Base-by-base conservation (phyloP, 2,329 filamentous ascomycete species). In the Fusarium sp. region DNA sequence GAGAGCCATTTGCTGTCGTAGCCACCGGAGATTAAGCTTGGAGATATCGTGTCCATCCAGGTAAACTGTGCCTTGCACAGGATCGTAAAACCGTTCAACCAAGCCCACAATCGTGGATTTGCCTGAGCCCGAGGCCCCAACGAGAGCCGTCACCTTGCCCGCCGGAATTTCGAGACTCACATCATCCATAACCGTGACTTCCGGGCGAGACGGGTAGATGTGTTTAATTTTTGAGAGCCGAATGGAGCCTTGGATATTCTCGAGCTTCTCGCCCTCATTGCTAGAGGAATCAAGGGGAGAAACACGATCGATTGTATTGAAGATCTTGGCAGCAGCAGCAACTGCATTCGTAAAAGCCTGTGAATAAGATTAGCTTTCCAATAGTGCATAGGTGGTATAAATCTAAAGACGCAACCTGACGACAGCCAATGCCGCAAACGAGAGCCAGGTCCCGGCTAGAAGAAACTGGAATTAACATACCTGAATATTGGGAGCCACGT, bases 71-170 rank as follows among this genome's bases (percentile, higher is more conserved):
- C 96, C 96, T 36, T 89, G 89, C 39, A 98, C 93, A 1, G 96
- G 96, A 65, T 95, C 91, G 81, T 99, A 99, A 82, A 98, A 98
- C 24, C 96, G 90, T 83, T 98, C 96, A 3, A 98, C 91, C 26
- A 99, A 87, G 18, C 96, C 96, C 34, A 98, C 93, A 70, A 98
- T 95, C 0, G 96, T 98, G 78, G 93, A 96, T 84, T 98, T 99
- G 54, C 96, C 96, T 44, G 93, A 97, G 17, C 96, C 96, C 17
- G 96, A 98, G 1, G 96, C 94, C 66, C 96, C 96, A 11, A 99
- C 96, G 13, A 99, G 86, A 3, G 96, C 96, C 6, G 96, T 98
- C 24, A 93, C 95, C 84, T 98, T 97, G 26, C 96, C 95, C 7
- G 95, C 93, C 4, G 95, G 94, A 42, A 98, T 92, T 2, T 88